Percentiles rank a stretch among this genome's conserved stretches.
phyloP scores from a whole-genome alignment of 192 early-diverging fungal species.

The Entomortierella parvispora region DNA sequence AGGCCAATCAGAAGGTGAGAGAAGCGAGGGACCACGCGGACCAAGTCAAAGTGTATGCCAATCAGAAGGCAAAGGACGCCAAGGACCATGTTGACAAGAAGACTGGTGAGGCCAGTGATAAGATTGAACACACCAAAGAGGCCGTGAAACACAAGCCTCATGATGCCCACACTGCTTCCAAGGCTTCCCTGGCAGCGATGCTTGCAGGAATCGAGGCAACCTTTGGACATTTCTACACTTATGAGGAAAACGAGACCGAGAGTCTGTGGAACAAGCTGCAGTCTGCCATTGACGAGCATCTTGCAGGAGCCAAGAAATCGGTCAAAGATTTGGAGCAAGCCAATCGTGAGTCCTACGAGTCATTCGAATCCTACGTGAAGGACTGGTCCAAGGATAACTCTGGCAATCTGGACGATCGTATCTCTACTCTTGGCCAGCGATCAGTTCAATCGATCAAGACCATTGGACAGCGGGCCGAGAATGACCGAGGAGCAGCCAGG shows the following conservation, averaged over 20 bases:
- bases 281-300: conserved; percentile 36
- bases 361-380: conserved; percentile 42
- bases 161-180: conserved; percentile 23
- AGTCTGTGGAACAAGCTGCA: conserved; percentile 42
- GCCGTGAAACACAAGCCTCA: conserved; percentile 27
- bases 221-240: conserved; percentile 32
- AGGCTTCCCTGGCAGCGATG: conserved; percentile 39
- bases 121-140: conserved; percentile 17
- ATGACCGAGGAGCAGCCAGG: conserved; percentile 14
- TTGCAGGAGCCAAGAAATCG: conserved; percentile 27
- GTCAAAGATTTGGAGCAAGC: conserved; percentile 26
- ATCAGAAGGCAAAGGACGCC: conserved; percentile 10
- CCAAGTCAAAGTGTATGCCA: conserved; percentile 4
- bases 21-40: conserved; percentile 9
- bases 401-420: conserved; percentile 22
- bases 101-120: conserved; percentile 10
- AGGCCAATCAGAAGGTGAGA: neutral
- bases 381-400: conserved; percentile 18
- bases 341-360: conserved; percentile 31
- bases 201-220: conserved; percentile 24
- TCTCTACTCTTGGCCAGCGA: conserved; percentile 13
- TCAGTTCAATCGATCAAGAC: conserved; percentile 30
- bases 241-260: conserved; percentile 44
- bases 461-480: conserved; percentile 19
- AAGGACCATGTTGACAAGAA: conserved; percentile 21